Base-by-base conservation (phyloP, 345 rosid species). In the Raphanus sativus region DNA sequence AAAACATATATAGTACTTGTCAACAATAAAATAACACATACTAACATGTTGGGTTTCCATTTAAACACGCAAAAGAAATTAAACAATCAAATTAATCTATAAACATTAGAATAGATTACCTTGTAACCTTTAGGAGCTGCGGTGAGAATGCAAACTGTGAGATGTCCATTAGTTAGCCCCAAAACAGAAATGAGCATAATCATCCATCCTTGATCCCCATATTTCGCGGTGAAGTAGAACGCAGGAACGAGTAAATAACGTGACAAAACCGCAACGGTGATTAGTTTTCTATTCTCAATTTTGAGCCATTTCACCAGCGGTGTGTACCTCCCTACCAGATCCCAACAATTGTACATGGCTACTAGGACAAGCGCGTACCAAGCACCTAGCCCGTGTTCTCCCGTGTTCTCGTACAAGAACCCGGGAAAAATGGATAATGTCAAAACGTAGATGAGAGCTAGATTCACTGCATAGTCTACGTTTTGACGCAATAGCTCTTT, bases 181-280 rank as follows among this genome's bases (percentile, higher is more conserved):
- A 93, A 70, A 73, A 90, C 33, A 12, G 89, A 90, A 33, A 75
- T 62, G 2, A 92, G 91, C 71, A 87, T 55, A 73, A 94, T 86
- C 98, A 90, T 94, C 92, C 90, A 94, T 61, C 98, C 98, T 70
- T 90, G 84, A 78, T 89, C 98, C 1, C 87, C 97, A 50, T 89
- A 87, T 33, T 90, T 92, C 0, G 90, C 88, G 0, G 94, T 89
- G 87, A 91, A 88, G 85, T 92, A 94, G 80, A 94, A 92, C 2
- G 91, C 86, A 0, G 97, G 97, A 60, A 92, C 29, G 8, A 94
- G 83, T 5, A 88, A 62, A 73, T 76, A 58, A 25, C 62, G 62
- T 4, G n/a, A 58, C 32, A 58, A 58, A 59, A 59, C 33, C 33
- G 63, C 33, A 26, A 59, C 2, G 7, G 32, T 59, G 6, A 59